These are phyloP conservation scores for Talaromyces liani DNA, from an alignment of 495 filamentous ascomycete species.

Conservation along the genomic window DNA sequence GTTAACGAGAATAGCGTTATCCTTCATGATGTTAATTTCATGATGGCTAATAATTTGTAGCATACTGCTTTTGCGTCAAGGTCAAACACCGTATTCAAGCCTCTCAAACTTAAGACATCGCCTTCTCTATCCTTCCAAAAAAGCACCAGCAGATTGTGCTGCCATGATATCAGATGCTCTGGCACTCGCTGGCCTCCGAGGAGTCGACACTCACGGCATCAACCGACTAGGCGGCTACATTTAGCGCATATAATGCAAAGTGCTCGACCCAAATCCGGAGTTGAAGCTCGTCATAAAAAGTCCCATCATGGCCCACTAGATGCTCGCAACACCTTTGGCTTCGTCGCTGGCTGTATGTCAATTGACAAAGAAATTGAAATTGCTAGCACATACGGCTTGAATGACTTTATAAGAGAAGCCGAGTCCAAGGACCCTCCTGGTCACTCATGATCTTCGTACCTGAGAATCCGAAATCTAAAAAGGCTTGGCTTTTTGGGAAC, in stretches of 20 bases:
- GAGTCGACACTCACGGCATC: conserved; percentile 15
- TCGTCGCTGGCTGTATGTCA: conserved; percentile 16
- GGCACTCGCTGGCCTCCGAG: too few species aligned
- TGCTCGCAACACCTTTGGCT: conserved; percentile 24
- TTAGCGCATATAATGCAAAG: conserved; percentile 14
- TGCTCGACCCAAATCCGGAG: conserved; percentile 14
- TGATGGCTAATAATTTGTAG: conserved; percentile 23
- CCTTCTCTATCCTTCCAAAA: too few species aligned
- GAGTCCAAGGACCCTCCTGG: too few species aligned
- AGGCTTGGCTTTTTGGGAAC: too few species aligned
- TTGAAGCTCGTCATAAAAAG: conserved; percentile 14
- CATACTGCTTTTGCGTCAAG: background rate
- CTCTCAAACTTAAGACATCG: too few species aligned
- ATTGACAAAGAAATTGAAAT: conserved; percentile 18
- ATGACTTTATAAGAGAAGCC: too few species aligned
- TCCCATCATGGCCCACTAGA: conserved; percentile 23
- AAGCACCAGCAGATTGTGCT: too few species aligned
- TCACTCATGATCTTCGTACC: too few species aligned
- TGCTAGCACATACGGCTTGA: conserved; percentile 15
- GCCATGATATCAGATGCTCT: too few species aligned
- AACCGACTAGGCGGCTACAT: conserved; percentile 19
- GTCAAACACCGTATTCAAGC: background rate
- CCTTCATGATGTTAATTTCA: conserved; percentile 43
- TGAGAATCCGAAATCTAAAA: too few species aligned
- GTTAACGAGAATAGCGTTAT: conserved; percentile 45